phyloP scores from a whole-genome alignment of 1,284 basidiomycete species.

The Leccinum insolens region DNA sequence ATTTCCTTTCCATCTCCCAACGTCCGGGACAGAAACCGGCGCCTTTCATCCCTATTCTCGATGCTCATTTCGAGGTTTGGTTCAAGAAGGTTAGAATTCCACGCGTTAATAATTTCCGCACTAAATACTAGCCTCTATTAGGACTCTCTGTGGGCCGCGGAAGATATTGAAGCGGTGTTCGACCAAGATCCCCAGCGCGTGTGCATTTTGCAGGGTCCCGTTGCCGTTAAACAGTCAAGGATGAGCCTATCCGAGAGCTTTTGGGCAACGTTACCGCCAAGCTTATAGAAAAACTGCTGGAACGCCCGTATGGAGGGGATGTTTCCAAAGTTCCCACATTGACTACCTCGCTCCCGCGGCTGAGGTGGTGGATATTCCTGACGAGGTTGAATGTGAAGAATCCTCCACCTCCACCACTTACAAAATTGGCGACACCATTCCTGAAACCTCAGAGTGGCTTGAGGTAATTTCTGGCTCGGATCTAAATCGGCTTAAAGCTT shows the following conservation, averaged over 20 bases:
- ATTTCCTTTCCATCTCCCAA: slow-evolving; percentile 94
- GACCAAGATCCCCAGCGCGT: slow-evolving; percentile 98
- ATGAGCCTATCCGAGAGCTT: slow-evolving; percentile 93
- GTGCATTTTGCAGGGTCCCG: slow-evolving; percentile 95
- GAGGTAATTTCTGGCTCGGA: slow-evolving; percentile 81
- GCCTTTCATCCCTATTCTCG: slow-evolving; percentile 98
- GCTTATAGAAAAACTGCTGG: slow-evolving; percentile 82
- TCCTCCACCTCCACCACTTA: slow-evolving; percentile 9
- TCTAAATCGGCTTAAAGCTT: slow-evolving; percentile 86
- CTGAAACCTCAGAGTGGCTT: slow-evolving; percentile 77
- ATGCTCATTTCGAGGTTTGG: slow-evolving; percentile 94
- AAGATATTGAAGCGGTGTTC: slow-evolving; percentile 98
- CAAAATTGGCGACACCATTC: too few relatives aligned
- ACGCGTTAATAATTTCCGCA: slow-evolving; percentile 5
- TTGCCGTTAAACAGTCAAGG: slow-evolving; percentile 85
- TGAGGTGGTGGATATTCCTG: slow-evolving; percentile 36
- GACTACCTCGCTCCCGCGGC: slow-evolving; percentile 83
- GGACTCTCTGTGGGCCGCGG: slow-evolving; percentile 98
- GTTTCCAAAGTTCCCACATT: slow-evolving; percentile 75
- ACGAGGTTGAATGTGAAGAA: slow-evolving; percentile 53
- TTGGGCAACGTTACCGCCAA: slow-evolving; percentile 84
- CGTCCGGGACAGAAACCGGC: slow-evolving; percentile 97
- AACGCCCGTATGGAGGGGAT: slow-evolving; percentile 82
- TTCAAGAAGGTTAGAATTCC: slow-evolving; percentile 85
- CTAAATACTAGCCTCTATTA: slow-evolving; percentile 37